Evolutionary conservation across 768 basidiomycete species (phyloP).

Genomic region (Russula abietina): DNA sequence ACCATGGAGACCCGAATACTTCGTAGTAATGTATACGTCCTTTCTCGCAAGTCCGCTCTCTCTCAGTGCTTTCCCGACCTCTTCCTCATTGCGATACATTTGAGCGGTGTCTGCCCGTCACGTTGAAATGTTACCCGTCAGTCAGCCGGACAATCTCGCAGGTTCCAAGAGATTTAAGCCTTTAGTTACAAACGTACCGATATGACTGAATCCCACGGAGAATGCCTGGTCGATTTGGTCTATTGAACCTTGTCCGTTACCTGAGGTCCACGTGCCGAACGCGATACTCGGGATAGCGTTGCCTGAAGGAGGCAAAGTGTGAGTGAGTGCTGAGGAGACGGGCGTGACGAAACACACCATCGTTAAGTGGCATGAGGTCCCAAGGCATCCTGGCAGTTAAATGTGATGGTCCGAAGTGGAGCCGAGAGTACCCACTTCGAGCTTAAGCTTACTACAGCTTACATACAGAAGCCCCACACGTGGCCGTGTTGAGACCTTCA

Average conservation of each 20-base stretch:
- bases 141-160: neutral
- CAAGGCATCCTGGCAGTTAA: constrained; percentile 46
- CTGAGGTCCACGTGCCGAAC: constrained; percentile 63
- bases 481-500: neutral
- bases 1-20: constrained; percentile 49
- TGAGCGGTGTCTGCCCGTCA: constrained; percentile 50
- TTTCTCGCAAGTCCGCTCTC: constrained; percentile 52
- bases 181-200: constrained; percentile 38
- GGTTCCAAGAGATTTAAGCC: neutral
- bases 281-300: constrained; percentile 45
- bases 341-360: constrained; percentile 37
- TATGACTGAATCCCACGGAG: constrained; percentile 53
- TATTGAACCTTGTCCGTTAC: constrained; percentile 46
- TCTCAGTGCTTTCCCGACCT: constrained; percentile 43
- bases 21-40: constrained; percentile 61
- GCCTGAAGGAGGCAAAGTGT: constrained; percentile 31
- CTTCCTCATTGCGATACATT: constrained; percentile 52
- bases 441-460: no score
- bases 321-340: neutral
- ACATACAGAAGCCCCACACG: no score
- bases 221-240: constrained; percentile 59
- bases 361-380: constrained; percentile 52
- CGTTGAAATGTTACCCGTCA: neutral
- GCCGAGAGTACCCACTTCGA: neutral
- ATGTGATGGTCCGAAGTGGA: neutral